Conservation (phyloP, 2,329 filamentous ascomycete genomes). For the Epichloe sp. region DNA sequence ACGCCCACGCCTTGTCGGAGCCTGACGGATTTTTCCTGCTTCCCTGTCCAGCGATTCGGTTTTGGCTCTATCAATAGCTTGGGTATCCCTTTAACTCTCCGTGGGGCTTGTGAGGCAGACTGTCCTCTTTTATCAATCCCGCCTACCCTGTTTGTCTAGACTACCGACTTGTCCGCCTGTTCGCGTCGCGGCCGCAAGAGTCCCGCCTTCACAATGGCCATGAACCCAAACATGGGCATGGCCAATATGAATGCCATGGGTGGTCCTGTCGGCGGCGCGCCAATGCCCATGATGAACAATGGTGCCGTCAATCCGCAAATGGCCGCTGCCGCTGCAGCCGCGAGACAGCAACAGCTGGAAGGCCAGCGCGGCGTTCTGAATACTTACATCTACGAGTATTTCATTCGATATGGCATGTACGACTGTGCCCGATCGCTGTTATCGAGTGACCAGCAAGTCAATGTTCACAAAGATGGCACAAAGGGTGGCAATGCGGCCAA, state of each 20-base stretch:
- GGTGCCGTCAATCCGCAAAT: slow-evolving; percentile 22
- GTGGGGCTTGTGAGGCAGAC: slow-evolving; percentile 4
- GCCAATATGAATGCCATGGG: slow-evolving; percentile 57
- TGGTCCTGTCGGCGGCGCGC: slow-evolving; percentile 46
- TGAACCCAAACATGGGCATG: slow-evolving; percentile 54
- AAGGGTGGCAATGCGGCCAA: slow-evolving; percentile 56
- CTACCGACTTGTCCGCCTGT: slow-evolving; percentile 8
- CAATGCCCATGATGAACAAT: slow-evolving; percentile 57
- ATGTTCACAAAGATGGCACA: slow-evolving; percentile 56
- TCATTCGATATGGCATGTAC: slow-evolving; percentile 72
- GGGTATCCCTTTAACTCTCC: background rate
- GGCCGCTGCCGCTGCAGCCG: slow-evolving; percentile 18
- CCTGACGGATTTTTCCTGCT: slow-evolving; percentile 13
- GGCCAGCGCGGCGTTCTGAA: slow-evolving; percentile 50
- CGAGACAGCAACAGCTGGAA: slow-evolving; percentile 28
- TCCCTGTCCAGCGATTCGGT: slow-evolving; percentile 2
- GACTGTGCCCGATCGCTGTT: slow-evolving; percentile 69
- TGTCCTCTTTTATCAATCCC: slow-evolving; percentile 9
- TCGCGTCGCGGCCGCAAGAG: slow-evolving; percentile 5
- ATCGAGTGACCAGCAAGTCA: slow-evolving; percentile 51
- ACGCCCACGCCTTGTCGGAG: slow-evolving; percentile 17
- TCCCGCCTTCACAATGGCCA: slow-evolving; percentile 19
- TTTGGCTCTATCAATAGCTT: slow-evolving; percentile 19
- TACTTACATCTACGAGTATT: slow-evolving; percentile 86
- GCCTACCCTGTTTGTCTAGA: slow-evolving; percentile 1